Percentiles rank a stretch among this genome's conserved stretches.
Conservation (phyloP, 352 stramenopile species). For the Chrysophaeum taylorii region DNA sequence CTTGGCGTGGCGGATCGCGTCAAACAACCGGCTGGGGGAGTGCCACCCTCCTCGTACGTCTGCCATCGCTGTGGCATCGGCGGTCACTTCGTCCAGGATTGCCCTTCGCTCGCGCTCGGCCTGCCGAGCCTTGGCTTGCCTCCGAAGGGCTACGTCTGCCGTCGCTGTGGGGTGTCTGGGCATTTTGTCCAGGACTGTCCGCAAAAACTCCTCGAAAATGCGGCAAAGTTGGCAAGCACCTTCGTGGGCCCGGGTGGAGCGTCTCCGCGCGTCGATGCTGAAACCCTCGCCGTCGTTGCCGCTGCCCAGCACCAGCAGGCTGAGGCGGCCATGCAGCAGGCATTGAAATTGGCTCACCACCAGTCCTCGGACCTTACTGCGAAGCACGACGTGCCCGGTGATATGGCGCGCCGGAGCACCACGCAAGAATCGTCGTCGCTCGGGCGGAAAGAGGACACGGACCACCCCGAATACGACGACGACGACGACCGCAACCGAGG, state of each 20-base stretch:
- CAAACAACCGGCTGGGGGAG: too few species aligned
- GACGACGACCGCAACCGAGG: too few species aligned
- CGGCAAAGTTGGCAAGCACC: not conserved
- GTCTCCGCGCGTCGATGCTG: not conserved
- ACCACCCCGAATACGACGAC: too few species aligned
- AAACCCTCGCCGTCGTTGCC: not conserved
- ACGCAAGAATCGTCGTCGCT: too few species aligned
- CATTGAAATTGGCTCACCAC: too few species aligned
- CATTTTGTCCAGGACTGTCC: slow-evolving; percentile 7
- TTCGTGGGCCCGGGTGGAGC: not conserved
- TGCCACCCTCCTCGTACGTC: not conserved
- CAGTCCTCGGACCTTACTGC: too few species aligned
- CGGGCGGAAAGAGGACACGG: too few species aligned
- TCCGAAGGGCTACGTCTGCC: slow-evolving; percentile 8
- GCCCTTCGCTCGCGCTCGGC: not conserved
- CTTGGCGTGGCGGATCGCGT: too few species aligned
- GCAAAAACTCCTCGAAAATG: not conserved
- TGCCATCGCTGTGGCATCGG: slow-evolving; percentile 9
- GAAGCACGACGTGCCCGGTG: too few species aligned
- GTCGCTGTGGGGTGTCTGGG: not conserved
- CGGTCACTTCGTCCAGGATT: slow-evolving; percentile 14
- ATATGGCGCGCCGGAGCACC: too few species aligned
- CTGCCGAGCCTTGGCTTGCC: not conserved
- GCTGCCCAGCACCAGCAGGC: not conserved
- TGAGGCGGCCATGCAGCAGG: not conserved